A percentile compares a stretch with the other conserved stretches of the same genome.
Evolutionary conservation across 441 rosid genomes (phyloP).

Genomic region (Eutrema salsugineum): DNA sequence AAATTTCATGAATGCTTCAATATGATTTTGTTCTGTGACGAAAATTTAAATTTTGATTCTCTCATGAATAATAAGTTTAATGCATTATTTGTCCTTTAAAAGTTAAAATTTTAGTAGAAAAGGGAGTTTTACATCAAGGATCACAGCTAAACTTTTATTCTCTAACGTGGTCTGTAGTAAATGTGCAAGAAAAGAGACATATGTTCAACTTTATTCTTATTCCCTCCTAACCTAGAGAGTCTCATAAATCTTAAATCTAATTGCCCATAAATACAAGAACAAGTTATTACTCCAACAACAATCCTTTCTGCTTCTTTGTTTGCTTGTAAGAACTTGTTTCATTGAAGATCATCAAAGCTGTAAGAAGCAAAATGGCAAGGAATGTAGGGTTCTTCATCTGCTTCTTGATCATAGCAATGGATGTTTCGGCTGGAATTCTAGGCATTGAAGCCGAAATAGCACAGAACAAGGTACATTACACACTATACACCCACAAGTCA

Average conservation of each 20-base stretch:
- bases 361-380: conserved; percentile 36
- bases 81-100: background rate
- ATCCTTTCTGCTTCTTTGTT: conserved; percentile 12
- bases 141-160: conserved; percentile 37
- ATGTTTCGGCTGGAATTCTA: conserved; percentile 75
- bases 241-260: conserved; percentile 8
- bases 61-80: background rate
- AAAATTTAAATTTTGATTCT: background rate
- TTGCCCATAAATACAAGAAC: conserved; percentile 16
- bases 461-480: conserved; percentile 61
- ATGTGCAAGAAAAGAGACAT: conserved; percentile 12
- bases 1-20: background rate
- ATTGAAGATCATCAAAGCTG: background rate
- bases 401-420: conserved; percentile 66
- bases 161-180: conserved; percentile 8
- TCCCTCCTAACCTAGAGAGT: conserved; percentile 30
- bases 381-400: conserved; percentile 53
- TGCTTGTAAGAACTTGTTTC: conserved; percentile 3
- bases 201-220: conserved; percentile 48
- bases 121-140: conserved; percentile 14
- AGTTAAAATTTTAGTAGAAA: background rate
- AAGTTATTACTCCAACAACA: conserved; percentile 9
- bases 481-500: background rate
- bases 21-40: background rate
- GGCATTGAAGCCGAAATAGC: conserved; percentile 83